phyloP scores from a whole-genome alignment of 768 basidiomycete genomes.

The Galerina marginata region DNA sequence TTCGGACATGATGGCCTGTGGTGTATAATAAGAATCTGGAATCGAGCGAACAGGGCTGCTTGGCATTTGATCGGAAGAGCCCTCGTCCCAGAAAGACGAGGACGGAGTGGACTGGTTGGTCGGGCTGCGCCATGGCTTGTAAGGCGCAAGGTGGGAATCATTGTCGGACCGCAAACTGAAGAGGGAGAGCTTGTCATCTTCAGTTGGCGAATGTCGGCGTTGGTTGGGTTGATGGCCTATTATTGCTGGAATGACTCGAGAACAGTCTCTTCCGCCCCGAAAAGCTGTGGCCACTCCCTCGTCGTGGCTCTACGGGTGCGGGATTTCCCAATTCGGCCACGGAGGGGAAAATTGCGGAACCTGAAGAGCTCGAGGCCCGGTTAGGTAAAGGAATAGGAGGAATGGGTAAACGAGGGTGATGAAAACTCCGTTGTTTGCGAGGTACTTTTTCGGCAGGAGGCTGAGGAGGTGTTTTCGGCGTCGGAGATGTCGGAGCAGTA shows the following conservation, averaged over 20 bases:
- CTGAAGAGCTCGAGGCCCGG: conserved; percentile 37
- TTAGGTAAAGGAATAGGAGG: conserved; percentile 52
- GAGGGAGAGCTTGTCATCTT: conserved; percentile 62
- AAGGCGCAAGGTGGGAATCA: conserved; percentile 35
- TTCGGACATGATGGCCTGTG: conserved; percentile 74
- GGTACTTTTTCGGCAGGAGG: conserved; percentile 37
- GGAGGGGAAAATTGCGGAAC: conserved; percentile 31
- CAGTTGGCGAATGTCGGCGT: conserved; percentile 31
- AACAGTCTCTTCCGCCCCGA: conserved; percentile 63
- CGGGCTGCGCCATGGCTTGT: conserved; percentile 29
- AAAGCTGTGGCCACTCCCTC: conserved; percentile 35
- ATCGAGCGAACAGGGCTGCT: conserved; percentile 36
- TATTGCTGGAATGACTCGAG: conserved; percentile 54
- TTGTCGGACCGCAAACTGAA: conserved; percentile 56
- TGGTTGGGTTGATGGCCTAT: conserved; percentile 55
- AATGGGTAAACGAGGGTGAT: conserved; percentile 60
- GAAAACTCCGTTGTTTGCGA: conserved; percentile 68
- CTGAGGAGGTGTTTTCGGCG: conserved; percentile 33
- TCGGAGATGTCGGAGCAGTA: conserved; percentile 29
- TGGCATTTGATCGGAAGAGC: conserved; percentile 38
- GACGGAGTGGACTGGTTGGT: conserved; percentile 28
- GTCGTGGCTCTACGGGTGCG: conserved; percentile 27
- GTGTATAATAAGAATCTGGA: conserved; percentile 50
- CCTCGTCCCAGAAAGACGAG: conserved; percentile 54
- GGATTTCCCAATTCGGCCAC: conserved; percentile 19